A percentile compares a stretch with the other conserved stretches of the same genome.
Conservation (phyloP, 495 filamentous ascomycete species). For the Aspergillus asperescens region DNA sequence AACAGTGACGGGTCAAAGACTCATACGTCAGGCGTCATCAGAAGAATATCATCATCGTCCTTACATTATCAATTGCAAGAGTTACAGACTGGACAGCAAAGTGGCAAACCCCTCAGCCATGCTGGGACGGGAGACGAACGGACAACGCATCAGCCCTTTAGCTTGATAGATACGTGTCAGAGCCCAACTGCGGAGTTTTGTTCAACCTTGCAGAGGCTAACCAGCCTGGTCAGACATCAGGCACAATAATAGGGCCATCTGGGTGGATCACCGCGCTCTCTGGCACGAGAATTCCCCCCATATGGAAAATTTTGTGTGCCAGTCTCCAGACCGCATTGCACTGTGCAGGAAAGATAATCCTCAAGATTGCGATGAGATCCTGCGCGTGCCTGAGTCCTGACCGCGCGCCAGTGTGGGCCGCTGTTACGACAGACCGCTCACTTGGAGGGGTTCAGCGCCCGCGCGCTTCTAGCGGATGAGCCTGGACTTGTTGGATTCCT, state of each 20-base stretch:
- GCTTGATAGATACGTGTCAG: conserved; percentile 28
- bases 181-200: conserved; percentile 20
- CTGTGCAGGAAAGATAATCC: conserved; percentile 10
- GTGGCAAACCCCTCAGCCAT: conserved; percentile 15
- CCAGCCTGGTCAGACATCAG: conserved; percentile 16
- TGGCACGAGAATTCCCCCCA: conserved; percentile 11
- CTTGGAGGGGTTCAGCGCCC: conserved; percentile 13
- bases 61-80: conserved; percentile 12
- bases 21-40: not conserved
- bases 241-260: conserved; percentile 19
- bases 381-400: conserved; percentile 12
- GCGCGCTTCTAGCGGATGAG: conserved; percentile 21
- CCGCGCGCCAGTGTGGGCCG: not conserved
- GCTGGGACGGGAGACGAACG: conserved; percentile 12
- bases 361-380: conserved; percentile 3
- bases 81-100: conserved; percentile 2
- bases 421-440: conserved; percentile 8
- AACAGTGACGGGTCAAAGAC: too few relatives aligned
- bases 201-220: conserved; percentile 22
- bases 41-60: not conserved
- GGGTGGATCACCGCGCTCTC: conserved; percentile 18
- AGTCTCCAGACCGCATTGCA: too few relatives aligned
- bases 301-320: conserved; percentile 1
- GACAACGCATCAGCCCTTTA: conserved; percentile 24
- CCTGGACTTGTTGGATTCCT: too few relatives aligned